These are phyloP conservation scores for Microbotryum silenes-acaulis DNA, from an alignment of 1,284 basidiomycete genomes.

Conservation along the genomic window DNA sequence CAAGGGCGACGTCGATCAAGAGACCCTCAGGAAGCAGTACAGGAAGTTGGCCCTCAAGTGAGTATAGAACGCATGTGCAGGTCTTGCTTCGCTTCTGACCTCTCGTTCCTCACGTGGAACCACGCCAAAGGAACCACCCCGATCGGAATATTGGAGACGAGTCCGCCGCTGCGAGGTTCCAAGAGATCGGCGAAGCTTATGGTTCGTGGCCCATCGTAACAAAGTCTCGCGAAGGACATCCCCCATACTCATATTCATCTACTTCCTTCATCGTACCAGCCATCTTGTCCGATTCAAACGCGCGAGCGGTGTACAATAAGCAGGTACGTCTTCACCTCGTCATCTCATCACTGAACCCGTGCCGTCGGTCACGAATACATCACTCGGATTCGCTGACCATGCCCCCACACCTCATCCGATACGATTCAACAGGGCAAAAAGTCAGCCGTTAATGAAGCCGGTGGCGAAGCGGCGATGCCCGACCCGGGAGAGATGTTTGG, in stretches of 20 bases:
- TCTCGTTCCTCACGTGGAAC: too few relatives aligned
- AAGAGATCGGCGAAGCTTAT: constrained; percentile 68
- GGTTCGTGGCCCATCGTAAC: constrained; percentile 1
- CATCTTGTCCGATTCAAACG: constrained; percentile 52
- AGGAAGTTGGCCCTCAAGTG: constrained; percentile 92
- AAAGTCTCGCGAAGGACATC: neutral
- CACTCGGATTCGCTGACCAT: too few relatives aligned
- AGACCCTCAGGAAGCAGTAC: constrained; percentile 63
- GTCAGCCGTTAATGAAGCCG: constrained; percentile 23
- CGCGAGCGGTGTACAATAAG: constrained; percentile 87
- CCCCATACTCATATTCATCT: neutral
- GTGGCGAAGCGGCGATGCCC: constrained; percentile 31
- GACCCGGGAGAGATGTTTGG: constrained; percentile 34
- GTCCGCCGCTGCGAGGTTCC: constrained; percentile 56
- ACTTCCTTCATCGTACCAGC: constrained; percentile 38
- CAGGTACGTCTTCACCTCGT: constrained; percentile 42
- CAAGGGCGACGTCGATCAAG: constrained; percentile 13
- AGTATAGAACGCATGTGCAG: constrained; percentile 36
- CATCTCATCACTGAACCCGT: neutral
- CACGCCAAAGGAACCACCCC: constrained; percentile 53
- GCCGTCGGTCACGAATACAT: too few relatives aligned
- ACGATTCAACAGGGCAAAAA: constrained; percentile 20
- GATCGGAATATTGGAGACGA: constrained; percentile 66
- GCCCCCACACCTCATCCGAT: too few relatives aligned
- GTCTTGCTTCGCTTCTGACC: neutral